A percentile compares a stretch with the other conserved stretches of the same genome.
Conservation (phyloP, 139 green algal species). For the Ulvella scutata region DNA sequence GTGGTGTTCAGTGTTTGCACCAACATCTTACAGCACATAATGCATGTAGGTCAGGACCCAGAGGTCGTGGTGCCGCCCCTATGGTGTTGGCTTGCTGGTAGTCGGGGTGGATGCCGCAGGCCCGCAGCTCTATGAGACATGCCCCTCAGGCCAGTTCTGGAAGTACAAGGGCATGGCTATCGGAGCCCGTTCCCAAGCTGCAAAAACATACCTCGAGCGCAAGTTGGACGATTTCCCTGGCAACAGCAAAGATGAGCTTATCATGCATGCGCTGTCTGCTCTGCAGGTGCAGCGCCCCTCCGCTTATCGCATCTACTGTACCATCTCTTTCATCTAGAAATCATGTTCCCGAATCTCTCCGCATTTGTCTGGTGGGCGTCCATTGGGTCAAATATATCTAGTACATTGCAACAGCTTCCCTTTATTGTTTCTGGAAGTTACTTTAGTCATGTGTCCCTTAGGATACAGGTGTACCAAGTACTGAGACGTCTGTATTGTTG, state of each 20-base stretch:
- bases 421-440: no score
- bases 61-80: slow-evolving; percentile 85
- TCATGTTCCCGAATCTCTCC: no score
- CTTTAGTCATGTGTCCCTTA: background rate
- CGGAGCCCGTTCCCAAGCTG: slow-evolving; percentile 77
- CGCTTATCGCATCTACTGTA: no score
- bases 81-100: slow-evolving; percentile 87
- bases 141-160: slow-evolving; percentile 90
- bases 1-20: no score
- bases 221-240: slow-evolving; percentile 69
- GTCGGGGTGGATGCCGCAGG: slow-evolving; percentile 66
- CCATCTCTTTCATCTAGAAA: no score
- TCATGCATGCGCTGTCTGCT: slow-evolving; percentile 61
- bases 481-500: no score
- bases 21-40: no score
- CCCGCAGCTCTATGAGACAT: slow-evolving; percentile 79
- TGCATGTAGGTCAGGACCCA: slow-evolving; percentile 53
- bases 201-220: slow-evolving; percentile 94
- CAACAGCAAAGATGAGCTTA: slow-evolving; percentile 59
- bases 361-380: no score
- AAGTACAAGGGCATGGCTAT: slow-evolving; percentile 96
- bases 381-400: no score
- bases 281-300: slow-evolving; percentile 12
- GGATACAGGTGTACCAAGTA: background rate
- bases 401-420: no score